A percentile compares a stretch with the other conserved stretches of the same genome.
Conservation (phyloP, 495 filamentous ascomycete genomes). For the Daldinia concentrica region DNA sequence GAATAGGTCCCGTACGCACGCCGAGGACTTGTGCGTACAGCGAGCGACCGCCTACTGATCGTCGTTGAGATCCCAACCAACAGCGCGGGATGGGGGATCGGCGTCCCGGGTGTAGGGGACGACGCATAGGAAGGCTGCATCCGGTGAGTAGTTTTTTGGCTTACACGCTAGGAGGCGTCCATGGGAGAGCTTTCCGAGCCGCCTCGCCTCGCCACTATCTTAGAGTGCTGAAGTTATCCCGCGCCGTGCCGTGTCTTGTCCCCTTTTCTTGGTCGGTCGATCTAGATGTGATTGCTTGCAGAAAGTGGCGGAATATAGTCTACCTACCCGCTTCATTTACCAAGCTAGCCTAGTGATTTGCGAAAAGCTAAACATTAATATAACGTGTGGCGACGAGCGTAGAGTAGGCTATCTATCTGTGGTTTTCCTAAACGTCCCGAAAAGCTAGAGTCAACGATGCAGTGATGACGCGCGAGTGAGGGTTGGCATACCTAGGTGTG, state of each 20-base stretch:
- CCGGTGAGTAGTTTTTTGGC: constrained; percentile 31
- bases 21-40: constrained; percentile 13
- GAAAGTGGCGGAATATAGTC: constrained; percentile 24
- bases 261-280: constrained; percentile 18
- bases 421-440: not conserved
- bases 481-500: constrained; percentile 1
- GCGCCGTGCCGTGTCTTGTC: constrained; percentile 2
- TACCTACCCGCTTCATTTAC: constrained; percentile 17
- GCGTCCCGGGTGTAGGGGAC: constrained; percentile 40
- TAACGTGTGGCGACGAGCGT: constrained; percentile 7
- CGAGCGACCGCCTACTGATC: constrained; percentile 31
- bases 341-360: constrained; percentile 2
- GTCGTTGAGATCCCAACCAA: constrained; percentile 17
- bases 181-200: constrained; percentile 27
- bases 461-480: constrained; percentile 1
- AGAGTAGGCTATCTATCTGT: not conserved
- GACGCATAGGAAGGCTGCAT: constrained; percentile 43
- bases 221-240: constrained; percentile 15
- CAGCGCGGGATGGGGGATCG: constrained; percentile 39
- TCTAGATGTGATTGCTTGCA: constrained; percentile 42
- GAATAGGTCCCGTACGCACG: not conserved
- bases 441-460: not conserved
- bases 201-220: constrained; percentile 26
- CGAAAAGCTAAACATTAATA: not conserved
- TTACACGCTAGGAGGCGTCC: constrained; percentile 8